phyloP scores from a whole-genome alignment of 495 filamentous ascomycete species.

The Neurospora sp. region DNA sequence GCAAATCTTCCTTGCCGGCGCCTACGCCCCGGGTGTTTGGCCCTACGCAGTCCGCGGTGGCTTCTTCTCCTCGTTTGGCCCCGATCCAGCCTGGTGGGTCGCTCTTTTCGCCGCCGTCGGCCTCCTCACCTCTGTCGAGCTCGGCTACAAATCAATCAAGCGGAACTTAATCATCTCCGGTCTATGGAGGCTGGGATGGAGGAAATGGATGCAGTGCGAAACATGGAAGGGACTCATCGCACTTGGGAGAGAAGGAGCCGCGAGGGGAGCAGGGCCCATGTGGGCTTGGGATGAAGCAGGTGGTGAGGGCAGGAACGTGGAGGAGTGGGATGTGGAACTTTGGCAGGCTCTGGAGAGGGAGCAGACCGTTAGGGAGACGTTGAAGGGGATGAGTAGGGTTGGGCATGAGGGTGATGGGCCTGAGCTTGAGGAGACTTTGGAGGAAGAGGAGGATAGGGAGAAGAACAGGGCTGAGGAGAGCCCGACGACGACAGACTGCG shows the following conservation, averaged over 20 bases:
- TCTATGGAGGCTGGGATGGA: conserved; percentile 25
- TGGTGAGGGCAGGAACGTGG: conserved; percentile 18
- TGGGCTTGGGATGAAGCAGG: conserved; percentile 11
- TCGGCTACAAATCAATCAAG: conserved; percentile 26
- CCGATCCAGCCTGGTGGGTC: conserved; percentile 67
- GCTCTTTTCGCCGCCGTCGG: conserved; percentile 42
- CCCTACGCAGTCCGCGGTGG: conserved; percentile 59
- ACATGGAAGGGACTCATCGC: conserved; percentile 60
- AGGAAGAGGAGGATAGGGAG: conserved; percentile 1
- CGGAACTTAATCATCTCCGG: conserved; percentile 25
- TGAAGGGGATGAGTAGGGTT: conserved; percentile 20
- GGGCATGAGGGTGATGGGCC: conserved; percentile 3
- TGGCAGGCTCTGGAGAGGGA: conserved; percentile 39
- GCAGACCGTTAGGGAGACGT: conserved; percentile 18
- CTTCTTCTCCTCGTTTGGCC: conserved; percentile 57
- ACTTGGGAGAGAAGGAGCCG: conserved; percentile 3
- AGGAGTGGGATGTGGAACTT: conserved; percentile 36
- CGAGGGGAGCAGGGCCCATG: conserved; percentile 1
- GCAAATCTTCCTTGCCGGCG: conserved; percentile 61
- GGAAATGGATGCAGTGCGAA: conserved; percentile 41
- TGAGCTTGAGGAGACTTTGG: background rate
- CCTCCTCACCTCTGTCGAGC: conserved; percentile 24
- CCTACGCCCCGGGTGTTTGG: conserved; percentile 53
- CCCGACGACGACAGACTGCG: background rate
- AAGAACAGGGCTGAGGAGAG: background rate